Evolutionary conservation across 331 rosid genomes (phyloP), one percentile per base, ranked within the genome.

Genomic region (Cydonia oblonga): DNA sequence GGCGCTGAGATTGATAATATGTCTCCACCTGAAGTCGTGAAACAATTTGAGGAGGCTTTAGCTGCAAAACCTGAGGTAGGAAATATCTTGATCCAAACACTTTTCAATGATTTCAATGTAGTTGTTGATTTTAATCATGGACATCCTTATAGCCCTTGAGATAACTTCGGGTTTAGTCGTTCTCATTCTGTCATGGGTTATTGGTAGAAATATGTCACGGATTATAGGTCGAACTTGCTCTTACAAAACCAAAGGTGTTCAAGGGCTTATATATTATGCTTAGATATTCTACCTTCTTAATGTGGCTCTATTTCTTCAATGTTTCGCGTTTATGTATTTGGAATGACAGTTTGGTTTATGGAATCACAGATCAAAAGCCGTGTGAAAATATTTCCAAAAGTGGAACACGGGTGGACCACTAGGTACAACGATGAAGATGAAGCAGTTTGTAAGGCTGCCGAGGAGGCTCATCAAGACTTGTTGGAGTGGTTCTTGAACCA

Each of bases 341-440:
- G 20, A 61, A 28, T 61, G 32, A 3, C 20, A 5, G 52, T 32
- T 40, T 51, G 32, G 66, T 42, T 59, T 64, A 46, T 64, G 35
- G 18, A 70, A 22, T 33, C 38, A 14, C 67, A 87, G 95, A 81
- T 85, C 30, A 81, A 84, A 71, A 33, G 79, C 68, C 79, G 52
- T 59, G 90, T 88, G 62, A 93, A 84, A 84, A 65, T 89, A 66
- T 92, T 83, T 63, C 90, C 92, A 5, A 79, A 81, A 70, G 89
- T 79, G 8, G 16, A 25, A 5, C 98, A 90, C 29, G 76, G 42
- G 13, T 38, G 42, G 42, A 38, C 42, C 42, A 38, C 42, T 38
- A 87, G 93, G 78, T 93, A 82, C 78, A 23, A 70, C 24, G 35
- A 9, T 16, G 86, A 78, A 67, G 93, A 88, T 42, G 72, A 81